Percentiles rank a stretch among this genome's conserved stretches.
These are phyloP conservation scores for Eutrema japonicum DNA, from an alignment of 345 rosid species.

Conservation along the genomic window DNA sequence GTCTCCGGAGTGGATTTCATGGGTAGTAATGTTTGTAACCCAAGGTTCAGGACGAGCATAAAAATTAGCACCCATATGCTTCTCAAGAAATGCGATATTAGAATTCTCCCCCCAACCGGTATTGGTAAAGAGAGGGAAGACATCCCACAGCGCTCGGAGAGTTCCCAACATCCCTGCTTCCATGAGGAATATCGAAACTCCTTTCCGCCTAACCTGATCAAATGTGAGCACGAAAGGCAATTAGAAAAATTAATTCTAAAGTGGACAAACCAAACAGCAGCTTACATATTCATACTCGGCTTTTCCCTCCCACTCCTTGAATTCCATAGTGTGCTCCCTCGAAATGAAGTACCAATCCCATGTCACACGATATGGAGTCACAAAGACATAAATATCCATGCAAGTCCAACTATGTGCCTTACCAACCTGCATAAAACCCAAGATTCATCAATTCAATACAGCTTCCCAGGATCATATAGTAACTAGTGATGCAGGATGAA, in stretches of 20 bases:
- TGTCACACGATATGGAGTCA: conserved; percentile 89
- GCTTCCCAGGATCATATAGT: neutral
- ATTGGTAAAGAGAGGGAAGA: conserved; percentile 92
- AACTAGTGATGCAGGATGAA: conserved; percentile 8
- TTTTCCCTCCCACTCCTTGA: conserved; percentile 81
- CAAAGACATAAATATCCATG: conserved; percentile 94
- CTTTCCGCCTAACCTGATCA: conserved; percentile 79
- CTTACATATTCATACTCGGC: conserved; percentile 89
- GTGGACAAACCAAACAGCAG: neutral
- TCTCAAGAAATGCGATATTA: conserved; percentile 78
- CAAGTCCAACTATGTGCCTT: conserved; percentile 97
- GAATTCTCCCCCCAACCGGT: conserved; percentile 95
- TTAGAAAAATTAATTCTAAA: neutral
- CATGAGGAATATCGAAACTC: conserved; percentile 95
- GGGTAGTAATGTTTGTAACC: conserved; percentile 65
- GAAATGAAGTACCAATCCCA: conserved; percentile 92
- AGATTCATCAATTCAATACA: conserved; percentile 21
- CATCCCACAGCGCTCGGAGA: conserved; percentile 91
- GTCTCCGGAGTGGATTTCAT: conserved; percentile 90
- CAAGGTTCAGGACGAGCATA: conserved; percentile 81
- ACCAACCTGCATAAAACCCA: conserved; percentile 56
- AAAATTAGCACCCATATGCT: conserved; percentile 89
- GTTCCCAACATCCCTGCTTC: conserved; percentile 98
- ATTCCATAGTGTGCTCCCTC: conserved; percentile 84
- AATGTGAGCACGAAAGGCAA: neutral